Conservation (phyloP, 2,329 filamentous ascomycete species). For the Mycosphaerella arachidis region DNA sequence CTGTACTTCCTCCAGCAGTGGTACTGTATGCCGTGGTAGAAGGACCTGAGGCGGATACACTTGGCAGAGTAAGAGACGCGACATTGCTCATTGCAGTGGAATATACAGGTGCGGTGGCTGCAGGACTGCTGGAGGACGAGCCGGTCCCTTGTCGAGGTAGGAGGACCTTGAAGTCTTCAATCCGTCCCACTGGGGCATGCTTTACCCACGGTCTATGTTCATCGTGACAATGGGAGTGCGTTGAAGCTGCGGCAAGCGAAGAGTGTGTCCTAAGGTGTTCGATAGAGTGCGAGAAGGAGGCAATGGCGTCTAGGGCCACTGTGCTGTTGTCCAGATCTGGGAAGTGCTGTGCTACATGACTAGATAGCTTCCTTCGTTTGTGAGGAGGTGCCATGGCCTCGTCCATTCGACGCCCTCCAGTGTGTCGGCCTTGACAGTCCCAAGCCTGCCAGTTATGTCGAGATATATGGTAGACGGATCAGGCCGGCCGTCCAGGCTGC, state of each 20-base stretch:
- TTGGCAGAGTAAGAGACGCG: background rate
- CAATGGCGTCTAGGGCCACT: constrained; percentile 3
- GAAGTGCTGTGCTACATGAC: constrained; percentile 3
- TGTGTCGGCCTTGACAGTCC: constrained; percentile 1
- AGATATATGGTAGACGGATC: background rate
- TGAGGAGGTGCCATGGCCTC: constrained; percentile 28
- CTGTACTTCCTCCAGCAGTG: background rate
- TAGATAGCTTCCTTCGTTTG: constrained; percentile 26
- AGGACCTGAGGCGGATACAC: background rate
- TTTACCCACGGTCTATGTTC: background rate
- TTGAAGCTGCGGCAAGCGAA: constrained; percentile 1
- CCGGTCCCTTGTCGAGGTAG: constrained; percentile 23
- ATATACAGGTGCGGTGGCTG: background rate
- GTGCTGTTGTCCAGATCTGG: constrained; percentile 14
- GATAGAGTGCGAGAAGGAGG: constrained; percentile 15
- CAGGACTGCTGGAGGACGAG: background rate
- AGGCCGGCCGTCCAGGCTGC: background rate
- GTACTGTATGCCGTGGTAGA: background rate
- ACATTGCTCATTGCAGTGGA: constrained; percentile 1
- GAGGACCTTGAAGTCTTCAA: constrained; percentile 16
- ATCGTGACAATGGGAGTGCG: background rate
- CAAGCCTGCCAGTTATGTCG: constrained; percentile 1
- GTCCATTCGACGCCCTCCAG: constrained; percentile 19
- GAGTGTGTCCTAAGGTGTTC: constrained; percentile 11
- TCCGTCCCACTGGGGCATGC: constrained; percentile 20